phyloP scores from a whole-genome alignment of 108 stramenopile species.

The Poteriospumella lacustris region DNA sequence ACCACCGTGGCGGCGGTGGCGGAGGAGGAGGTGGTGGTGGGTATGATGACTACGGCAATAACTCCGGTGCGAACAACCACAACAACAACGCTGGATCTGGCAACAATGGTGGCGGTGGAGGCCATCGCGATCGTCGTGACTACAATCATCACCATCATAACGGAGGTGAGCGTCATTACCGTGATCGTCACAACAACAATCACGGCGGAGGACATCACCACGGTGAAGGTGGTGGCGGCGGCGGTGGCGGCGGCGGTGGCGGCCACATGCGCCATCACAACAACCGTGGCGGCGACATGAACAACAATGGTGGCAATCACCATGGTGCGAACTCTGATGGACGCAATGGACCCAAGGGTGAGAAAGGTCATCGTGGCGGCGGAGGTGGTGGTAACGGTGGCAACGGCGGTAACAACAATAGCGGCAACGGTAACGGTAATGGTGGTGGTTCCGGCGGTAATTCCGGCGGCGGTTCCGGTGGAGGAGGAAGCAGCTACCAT shows the following conservation, averaged over 20 bases:
- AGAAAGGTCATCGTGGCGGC: slow-evolving; percentile 10
- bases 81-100: neutral
- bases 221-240: neutral
- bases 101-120: neutral
- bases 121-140: neutral
- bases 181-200: neutral
- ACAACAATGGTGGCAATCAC: neutral
- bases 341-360: too few species aligned
- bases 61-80: neutral
- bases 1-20: neutral
- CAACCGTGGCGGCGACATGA: neutral
- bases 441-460: neutral
- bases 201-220: neutral
- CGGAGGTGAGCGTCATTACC: neutral
- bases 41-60: neutral
- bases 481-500: neutral
- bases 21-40: neutral
- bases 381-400: neutral
- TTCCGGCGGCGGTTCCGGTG: neutral
- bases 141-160: neutral
- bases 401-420: neutral
- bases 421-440: neutral
- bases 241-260: neutral
- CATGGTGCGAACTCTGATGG: too few species aligned
- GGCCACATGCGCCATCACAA: too few species aligned